Conservation (phyloP, 345 rosid genomes). For the Hypericum androsaemum region DNA sequence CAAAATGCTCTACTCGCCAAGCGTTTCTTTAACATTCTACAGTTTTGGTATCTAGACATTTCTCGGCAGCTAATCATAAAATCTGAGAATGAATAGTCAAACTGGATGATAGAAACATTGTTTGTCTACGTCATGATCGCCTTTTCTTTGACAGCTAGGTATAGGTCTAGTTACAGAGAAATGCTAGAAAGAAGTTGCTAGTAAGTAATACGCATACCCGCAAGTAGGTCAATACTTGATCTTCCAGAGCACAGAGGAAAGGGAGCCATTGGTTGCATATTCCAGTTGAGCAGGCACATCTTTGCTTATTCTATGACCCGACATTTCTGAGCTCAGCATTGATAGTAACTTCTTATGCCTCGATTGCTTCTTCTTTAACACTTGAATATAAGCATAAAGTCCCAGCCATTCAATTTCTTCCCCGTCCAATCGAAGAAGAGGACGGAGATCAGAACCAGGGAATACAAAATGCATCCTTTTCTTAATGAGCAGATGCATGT, state of each 20-base stretch:
- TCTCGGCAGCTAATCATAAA: no score
- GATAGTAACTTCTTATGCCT: conserved; percentile 38
- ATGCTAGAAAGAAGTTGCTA: no score
- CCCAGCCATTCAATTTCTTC: conserved; percentile 82
- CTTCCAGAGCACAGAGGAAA: conserved; percentile 64
- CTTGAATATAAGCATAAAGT: conserved; percentile 47
- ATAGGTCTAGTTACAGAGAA: no score
- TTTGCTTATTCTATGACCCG: conserved; percentile 21
- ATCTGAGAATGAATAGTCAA: no score
- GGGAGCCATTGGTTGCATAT: conserved; percentile 47
- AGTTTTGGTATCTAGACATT: no score
- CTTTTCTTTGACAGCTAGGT: no score
- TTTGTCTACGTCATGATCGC: no score
- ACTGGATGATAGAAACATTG: no score
- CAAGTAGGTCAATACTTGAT: conserved; percentile 27
- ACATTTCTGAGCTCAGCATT: conserved; percentile 30
- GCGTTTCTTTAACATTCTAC: no score
- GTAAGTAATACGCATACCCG: no score
- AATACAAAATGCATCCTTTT: conserved; percentile 34
- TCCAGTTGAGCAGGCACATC: conserved; percentile 25
- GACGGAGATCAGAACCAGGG: conserved; percentile 20
- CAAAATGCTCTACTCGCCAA: no score
- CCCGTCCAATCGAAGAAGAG: conserved; percentile 30
- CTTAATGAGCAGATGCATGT: conserved; percentile 40
- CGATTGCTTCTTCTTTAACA: conserved; percentile 50